Base-by-base conservation (phyloP, 2,329 filamentous ascomycete species). In the Fusarium virguliforme region DNA sequence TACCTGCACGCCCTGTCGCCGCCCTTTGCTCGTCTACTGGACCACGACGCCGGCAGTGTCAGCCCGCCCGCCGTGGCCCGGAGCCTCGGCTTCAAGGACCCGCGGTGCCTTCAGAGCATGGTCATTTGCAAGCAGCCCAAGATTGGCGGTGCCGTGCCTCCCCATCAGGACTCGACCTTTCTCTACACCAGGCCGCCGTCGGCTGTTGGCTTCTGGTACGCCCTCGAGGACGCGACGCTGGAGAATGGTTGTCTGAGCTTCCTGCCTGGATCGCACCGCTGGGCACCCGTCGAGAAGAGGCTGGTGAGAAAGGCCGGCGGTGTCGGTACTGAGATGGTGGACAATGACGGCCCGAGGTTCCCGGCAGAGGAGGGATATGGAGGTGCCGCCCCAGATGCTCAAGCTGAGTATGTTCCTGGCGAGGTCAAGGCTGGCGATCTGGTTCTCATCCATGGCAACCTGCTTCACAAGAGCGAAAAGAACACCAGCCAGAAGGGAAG, bases 41-140 rank as follows among this genome's bases (percentile, higher is more conserved):
- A 89, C 7, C 70, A 75, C 4, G 75, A 74, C 3, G 67, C 70
- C 10, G 79, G 77, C 2, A 77, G 76, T 38, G 78, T 80, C 38
- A 81, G 80, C n/a, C 87, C 87, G 1, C 85, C 84, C 0, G 88
- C 86, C 6, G 90, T 97, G 13, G 94, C 94, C 1, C 83, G 84
- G 48, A 87, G 87, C 8, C 85, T 97, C 10, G 92, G 92, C 3
- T 97, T 94, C 83, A 76, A 73, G 5, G 93, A 97, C 79, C 93
- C 95, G 2, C 85, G 92, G 22, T 89, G 87, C 65, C 85, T 99
- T 58, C 96, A 99, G 85, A 96, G 92, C 80, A 99, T 99, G 96
- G 87, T 98, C 30, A 98, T 99, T 75, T 98, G 94, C 88, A 99
- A 99, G 82, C 95, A 98, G 83, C 95, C 96, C 24, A 94, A 97